These are phyloP conservation scores for Thozetella sp. DNA, from an alignment of 495 filamentous ascomycete species.

Conservation along the genomic window DNA sequence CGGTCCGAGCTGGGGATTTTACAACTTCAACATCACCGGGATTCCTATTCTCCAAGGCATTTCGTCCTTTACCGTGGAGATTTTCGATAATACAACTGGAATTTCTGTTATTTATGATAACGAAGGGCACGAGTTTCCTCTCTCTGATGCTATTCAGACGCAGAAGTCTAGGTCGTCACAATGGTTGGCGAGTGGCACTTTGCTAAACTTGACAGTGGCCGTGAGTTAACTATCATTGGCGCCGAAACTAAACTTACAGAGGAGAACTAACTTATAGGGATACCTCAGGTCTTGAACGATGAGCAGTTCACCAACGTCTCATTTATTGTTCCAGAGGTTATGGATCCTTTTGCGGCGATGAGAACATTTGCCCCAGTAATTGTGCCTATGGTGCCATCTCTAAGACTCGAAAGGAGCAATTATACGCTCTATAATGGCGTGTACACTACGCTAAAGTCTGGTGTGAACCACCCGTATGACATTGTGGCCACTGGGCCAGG, in stretches of 20 bases:
- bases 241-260: neutral
- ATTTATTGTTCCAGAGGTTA: neutral
- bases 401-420: neutral
- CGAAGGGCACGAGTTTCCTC: constrained; percentile 10
- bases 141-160: constrained; percentile 5
- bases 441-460: neutral
- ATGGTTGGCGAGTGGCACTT: neutral
- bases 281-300: neutral
- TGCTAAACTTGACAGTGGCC: neutral
- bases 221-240: neutral
- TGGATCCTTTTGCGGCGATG: neutral
- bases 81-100: neutral
- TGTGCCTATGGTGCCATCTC: constrained; percentile 1
- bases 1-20: constrained; percentile 5
- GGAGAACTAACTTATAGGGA: neutral
- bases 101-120: neutral
- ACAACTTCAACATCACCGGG: constrained; percentile 1
- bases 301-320: constrained; percentile 2
- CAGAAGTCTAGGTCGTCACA: neutral
- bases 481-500: neutral
- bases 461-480: neutral
- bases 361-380: neutral
- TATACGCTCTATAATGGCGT: neutral
- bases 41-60: constrained; percentile 4
- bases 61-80: constrained; percentile 11